These are phyloP conservation scores for Lichtheimia ramosa DNA, from an alignment of 371 early-diverging fungal genomes.

Conservation along the genomic window DNA sequence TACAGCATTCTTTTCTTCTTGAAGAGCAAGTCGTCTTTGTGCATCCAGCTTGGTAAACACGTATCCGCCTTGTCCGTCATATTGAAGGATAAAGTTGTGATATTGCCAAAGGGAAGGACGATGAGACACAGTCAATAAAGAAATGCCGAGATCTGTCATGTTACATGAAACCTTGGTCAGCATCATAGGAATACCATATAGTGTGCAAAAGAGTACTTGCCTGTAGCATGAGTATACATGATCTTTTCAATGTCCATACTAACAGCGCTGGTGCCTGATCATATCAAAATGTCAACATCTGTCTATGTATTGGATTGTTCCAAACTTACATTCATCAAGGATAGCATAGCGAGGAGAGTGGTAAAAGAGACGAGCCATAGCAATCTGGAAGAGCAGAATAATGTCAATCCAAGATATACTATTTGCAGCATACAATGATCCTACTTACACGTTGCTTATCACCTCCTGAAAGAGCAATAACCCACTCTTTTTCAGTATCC, in stretches of 20 bases:
- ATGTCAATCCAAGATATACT: neutral
- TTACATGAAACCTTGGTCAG: conserved; percentile 15
- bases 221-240: conserved; percentile 87
- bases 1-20: conserved; percentile 67
- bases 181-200: neutral
- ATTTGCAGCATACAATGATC: neutral
- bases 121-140: conserved; percentile 87
- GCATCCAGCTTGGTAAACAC: conserved; percentile 87
- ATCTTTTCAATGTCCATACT: conserved; percentile 87
- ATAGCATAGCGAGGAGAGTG: conserved; percentile 90
- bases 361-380: conserved; percentile 90
- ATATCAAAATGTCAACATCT: neutral
- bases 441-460: conserved; percentile 80
- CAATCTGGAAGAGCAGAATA: conserved; percentile 44
- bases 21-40: conserved; percentile 79
- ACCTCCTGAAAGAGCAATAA: conserved; percentile 80
- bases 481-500: conserved; percentile 86
- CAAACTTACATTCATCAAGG: conserved; percentile 76
- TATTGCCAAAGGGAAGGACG: conserved; percentile 87
- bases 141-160: conserved; percentile 69
- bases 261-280: conserved; percentile 74
- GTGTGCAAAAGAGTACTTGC: conserved; percentile 22
- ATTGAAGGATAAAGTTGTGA: conserved; percentile 83
- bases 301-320: neutral
- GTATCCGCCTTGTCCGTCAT: conserved; percentile 90